Base-by-base conservation (phyloP, 305 asterid genomes). In the Withania somnifera region DNA sequence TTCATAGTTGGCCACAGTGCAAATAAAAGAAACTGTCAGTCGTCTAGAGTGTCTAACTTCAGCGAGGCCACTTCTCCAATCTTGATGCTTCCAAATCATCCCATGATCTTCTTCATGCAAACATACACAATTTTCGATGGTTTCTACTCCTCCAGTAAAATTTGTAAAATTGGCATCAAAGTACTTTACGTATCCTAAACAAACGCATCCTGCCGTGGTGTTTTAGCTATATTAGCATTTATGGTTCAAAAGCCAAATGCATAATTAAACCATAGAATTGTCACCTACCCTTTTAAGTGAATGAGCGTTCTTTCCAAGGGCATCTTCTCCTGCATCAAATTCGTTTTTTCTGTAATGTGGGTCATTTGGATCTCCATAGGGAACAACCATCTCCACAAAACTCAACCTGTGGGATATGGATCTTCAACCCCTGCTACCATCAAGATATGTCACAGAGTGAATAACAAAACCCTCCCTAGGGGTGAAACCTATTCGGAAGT, bases 281-380 rank as follows among this genome's bases (percentile, higher is more conserved):
- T 11, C 28, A 79, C 75, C 58, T 38, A 94, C 99, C 98, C 93
- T 96, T 89, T 96, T 96, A 22, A 96, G 97, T 80, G 98, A 96
- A 84, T 96, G 98, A 56, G 98, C 97, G 87, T 94, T 94, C 90
- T 88, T 94, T 68, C 99, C 98, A 19, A 96, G 90, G 32, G 98
- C 99, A 90, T 94, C 99, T 89, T 96, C 99, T 82, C 99, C 99
- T 11, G 98, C 99, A 91, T 96, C 99, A 89, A 96, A 96, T 61
- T 98, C 98, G 82, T 93, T 94, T 83, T 96, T 96, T 77, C 99
- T 87, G 88, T 96, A 94, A 83, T 96, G 99, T 78, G 99, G 98
- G 51, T 96, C 98, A 89, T 94, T 96, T 28, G 99, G 99, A 87
- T 96, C 98, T 26, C 99, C 98, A 85, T 95, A 95, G 32, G 99